phyloP scores from a whole-genome alignment of 352 stramenopile genomes.

The Phytophthora melonis region DNA sequence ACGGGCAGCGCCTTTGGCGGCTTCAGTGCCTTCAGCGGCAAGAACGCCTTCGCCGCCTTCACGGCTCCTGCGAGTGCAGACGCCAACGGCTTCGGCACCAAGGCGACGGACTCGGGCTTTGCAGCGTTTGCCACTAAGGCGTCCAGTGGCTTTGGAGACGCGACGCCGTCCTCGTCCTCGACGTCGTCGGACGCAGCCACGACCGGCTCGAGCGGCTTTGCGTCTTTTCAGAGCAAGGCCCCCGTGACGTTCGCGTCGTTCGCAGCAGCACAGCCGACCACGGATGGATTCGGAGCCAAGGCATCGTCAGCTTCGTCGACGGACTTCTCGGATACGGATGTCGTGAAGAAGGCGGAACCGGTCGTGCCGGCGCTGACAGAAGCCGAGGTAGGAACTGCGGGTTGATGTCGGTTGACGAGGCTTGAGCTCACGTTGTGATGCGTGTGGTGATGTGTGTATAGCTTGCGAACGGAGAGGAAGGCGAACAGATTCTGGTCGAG shows the following conservation, averaged over 20 bases:
- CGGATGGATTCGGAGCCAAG: slow-evolving; percentile 52
- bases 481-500: slow-evolving; percentile 75
- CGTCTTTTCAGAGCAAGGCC: slow-evolving; percentile 57
- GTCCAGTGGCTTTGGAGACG: slow-evolving; percentile 35
- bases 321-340: slow-evolving; percentile 61
- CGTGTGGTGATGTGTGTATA: slow-evolving; percentile 19
- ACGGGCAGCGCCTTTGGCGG: slow-evolving; percentile 56
- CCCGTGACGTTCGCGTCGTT: slow-evolving; percentile 68
- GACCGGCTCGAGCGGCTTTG: slow-evolving; percentile 62
- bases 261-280: slow-evolving; percentile 46
- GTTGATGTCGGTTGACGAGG: neutral
- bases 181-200: slow-evolving; percentile 19
- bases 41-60: slow-evolving; percentile 61
- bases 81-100: slow-evolving; percentile 38
- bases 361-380: slow-evolving; percentile 69
- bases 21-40: slow-evolving; percentile 62
- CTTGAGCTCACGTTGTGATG: slow-evolving; percentile 11
- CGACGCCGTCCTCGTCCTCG: slow-evolving; percentile 25
- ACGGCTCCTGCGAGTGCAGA: slow-evolving; percentile 21
- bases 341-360: slow-evolving; percentile 58
- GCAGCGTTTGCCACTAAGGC: slow-evolving; percentile 17
- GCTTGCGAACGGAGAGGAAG: slow-evolving; percentile 81
- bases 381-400: slow-evolving; percentile 54
- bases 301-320: slow-evolving; percentile 42
- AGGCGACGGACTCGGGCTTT: slow-evolving; percentile 15